Percentiles rank a stretch among this genome's conserved stretches.
phyloP scores from a whole-genome alignment of 2,329 filamentous ascomycete genomes.

The Ascochyta viciae-villosae region DNA sequence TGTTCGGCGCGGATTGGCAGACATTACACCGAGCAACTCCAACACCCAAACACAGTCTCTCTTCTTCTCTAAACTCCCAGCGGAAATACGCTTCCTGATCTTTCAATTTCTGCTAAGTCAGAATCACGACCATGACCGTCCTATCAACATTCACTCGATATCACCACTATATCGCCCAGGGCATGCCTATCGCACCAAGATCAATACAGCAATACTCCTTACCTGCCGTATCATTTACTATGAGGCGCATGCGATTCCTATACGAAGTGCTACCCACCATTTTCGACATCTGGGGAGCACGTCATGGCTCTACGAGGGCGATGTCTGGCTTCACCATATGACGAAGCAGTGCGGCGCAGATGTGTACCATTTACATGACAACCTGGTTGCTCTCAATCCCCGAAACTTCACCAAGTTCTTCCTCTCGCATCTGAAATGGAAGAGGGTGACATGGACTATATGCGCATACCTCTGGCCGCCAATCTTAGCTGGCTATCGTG shows the following conservation, averaged over 20 bases:
- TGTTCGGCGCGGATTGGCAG: slow-evolving; percentile 23
- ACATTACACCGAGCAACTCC: slow-evolving; percentile 27
- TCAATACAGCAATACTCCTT: slow-evolving; percentile 42
- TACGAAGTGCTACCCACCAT: slow-evolving; percentile 39
- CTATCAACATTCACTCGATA: slow-evolving; percentile 16
- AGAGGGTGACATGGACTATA: slow-evolving; percentile 34
- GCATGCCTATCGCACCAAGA: slow-evolving; percentile 40
- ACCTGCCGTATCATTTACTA: slow-evolving; percentile 51
- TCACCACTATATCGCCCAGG: slow-evolving; percentile 26
- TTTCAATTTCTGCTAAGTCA: slow-evolving; percentile 27
- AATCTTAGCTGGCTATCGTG: slow-evolving; percentile 9
- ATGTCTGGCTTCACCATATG: slow-evolving; percentile 27
- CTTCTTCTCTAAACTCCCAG: slow-evolving; percentile 33
- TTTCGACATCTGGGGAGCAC: slow-evolving; percentile 13
- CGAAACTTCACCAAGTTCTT: slow-evolving; percentile 21
- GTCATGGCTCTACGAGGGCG: slow-evolving; percentile 19
- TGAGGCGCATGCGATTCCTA: slow-evolving; percentile 48
- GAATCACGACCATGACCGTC: slow-evolving; percentile 7
- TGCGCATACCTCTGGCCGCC: slow-evolving; percentile 20
- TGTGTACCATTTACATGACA: slow-evolving; percentile 34
- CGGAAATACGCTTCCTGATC: slow-evolving; percentile 31
- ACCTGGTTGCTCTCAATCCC: slow-evolving; percentile 3
- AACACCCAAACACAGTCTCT: slow-evolving; percentile 29
- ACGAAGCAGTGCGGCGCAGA: slow-evolving; percentile 28
- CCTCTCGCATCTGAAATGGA: slow-evolving; percentile 28